Base-by-base conservation (phyloP, 2,329 filamentous ascomycete genomes). In the Calonectria hawksworthii region DNA sequence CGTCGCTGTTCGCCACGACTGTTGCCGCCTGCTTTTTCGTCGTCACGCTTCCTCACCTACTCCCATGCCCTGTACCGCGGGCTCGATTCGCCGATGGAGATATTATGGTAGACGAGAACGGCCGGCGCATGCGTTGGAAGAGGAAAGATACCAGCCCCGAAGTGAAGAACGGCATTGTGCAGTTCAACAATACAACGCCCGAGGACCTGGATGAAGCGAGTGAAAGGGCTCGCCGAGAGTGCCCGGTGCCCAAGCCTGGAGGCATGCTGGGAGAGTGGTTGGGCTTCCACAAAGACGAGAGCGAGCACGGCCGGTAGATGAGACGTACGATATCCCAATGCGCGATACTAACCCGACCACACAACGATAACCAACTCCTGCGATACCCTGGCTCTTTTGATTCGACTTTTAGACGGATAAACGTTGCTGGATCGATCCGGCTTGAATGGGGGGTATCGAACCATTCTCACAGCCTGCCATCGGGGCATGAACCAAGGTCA, bases 1-100 rank as follows among this genome's bases (percentile, higher is more conserved):
- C 94, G 72, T 97, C 96, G 59, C 93, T 99, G 75, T 99, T 99
- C 88, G 96, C 95, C 66, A 95, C 94, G n/a, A 99, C 96, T 1
- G 91, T 99, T 70, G 90, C 95, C 76, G 93, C 96, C 38, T 97
- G 94, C 80, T 98, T 99, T 85, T 91, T 98, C 77, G 96, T 99
- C 76, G 97, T 99, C 68, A 95, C 92, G 36, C 89, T 98, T 56
- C 97, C 97, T 28, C 97, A 99, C 84, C 83, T 98, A 36, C 91
- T 99, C 23, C 97, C 97, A 1, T 99, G 97, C 83, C 97, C 97
- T 1, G 95, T 95, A 59, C 95, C 95, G 2, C 91, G 94, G 77
- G 88, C 92, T 38, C 91, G 93, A 41, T 93, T 94, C 80, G 94
- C 95, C 80, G 96, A 98, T 84, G 93, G 93, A 30, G 87, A 89